phyloP scores from a whole-genome alignment of 768 basidiomycete species.

The Macrolepiota albuminosa region DNA sequence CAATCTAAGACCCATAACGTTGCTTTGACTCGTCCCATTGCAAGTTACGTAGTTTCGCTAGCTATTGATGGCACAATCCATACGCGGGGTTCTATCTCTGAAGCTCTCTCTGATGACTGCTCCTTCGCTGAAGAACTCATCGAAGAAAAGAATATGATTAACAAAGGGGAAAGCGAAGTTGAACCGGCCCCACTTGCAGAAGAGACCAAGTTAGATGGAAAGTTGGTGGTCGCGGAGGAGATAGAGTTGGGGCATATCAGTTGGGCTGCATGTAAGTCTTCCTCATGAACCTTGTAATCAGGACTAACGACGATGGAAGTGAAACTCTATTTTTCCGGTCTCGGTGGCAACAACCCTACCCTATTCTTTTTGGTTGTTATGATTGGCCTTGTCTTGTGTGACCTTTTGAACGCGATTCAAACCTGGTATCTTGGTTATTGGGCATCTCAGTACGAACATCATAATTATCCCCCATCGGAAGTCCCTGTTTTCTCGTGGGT shows the following conservation, averaged over 20 bases:
- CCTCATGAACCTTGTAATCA: neutral
- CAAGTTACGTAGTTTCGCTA: constrained; percentile 53
- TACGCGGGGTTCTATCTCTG: constrained; percentile 45
- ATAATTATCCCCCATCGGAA: constrained; percentile 21
- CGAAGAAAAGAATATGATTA: constrained; percentile 23
- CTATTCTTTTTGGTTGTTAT: constrained; percentile 29
- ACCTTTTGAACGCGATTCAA: constrained; percentile 24
- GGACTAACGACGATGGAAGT: constrained; percentile 24
- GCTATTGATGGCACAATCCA: constrained; percentile 47
- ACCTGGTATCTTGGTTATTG: constrained; percentile 43
- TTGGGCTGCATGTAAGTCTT: constrained; percentile 36
- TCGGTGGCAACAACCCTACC: constrained; percentile 30
- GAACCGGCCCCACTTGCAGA: constrained; percentile 16
- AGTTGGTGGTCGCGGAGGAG: constrained; percentile 64
- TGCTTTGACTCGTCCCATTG: constrained; percentile 46
- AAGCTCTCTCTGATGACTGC: constrained; percentile 38
- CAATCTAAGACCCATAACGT: constrained; percentile 44
- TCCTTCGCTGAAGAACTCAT: constrained; percentile 26
- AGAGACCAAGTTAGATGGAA: constrained; percentile 37
- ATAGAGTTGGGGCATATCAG: constrained; percentile 55
- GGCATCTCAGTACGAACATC: constrained; percentile 43
- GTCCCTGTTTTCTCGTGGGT: constrained; percentile 34
- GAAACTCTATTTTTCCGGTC: constrained; percentile 31
- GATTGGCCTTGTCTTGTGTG: constrained; percentile 18
- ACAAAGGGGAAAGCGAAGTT: constrained; percentile 21